These are phyloP conservation scores for Isabelozyma pseudorhagii DNA, from an alignment of 805 yeast species.

Conservation along the genomic window DNA sequence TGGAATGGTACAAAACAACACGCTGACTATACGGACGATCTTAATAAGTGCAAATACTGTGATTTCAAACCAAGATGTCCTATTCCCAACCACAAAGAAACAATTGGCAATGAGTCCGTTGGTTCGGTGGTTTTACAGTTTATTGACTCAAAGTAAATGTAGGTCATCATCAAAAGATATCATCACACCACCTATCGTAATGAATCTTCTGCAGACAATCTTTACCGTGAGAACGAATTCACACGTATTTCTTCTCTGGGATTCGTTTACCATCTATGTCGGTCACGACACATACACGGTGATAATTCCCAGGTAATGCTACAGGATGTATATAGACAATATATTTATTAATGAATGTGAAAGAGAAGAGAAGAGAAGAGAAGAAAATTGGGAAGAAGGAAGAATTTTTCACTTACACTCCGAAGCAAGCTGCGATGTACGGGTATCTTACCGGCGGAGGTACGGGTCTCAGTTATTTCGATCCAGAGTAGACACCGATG, in stretches of 20 bases:
- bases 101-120: not conserved
- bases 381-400: too few relatives aligned
- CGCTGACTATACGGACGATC: conserved; percentile 26
- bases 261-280: conserved; percentile 41
- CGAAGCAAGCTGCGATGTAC: too few relatives aligned
- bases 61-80: conserved; percentile 39
- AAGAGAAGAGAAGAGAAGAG: too few relatives aligned
- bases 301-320: conserved; percentile 26
- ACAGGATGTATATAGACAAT: conserved; percentile 7
- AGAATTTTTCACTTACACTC: too few relatives aligned
- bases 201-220: conserved; percentile 26
- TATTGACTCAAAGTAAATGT: conserved; percentile 8
- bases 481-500: too few relatives aligned
- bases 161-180: conserved; percentile 24
- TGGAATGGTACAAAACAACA: conserved; percentile 49
- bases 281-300: conserved; percentile 30
- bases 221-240: not conserved
- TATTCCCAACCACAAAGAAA: conserved; percentile 14
- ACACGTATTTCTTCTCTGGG: conserved; percentile 24
- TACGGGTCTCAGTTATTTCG: too few relatives aligned
- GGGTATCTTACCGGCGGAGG: too few relatives aligned
- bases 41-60: conserved; percentile 51
- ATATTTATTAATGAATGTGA: conserved; percentile 4
- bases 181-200: conserved; percentile 8
- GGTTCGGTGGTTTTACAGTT: conserved; percentile 2